Evolutionary conservation across 345 rosid species (phyloP), one percentile per base, ranked within the genome.

Genomic region (Crucihimalaya himalaica): DNA sequence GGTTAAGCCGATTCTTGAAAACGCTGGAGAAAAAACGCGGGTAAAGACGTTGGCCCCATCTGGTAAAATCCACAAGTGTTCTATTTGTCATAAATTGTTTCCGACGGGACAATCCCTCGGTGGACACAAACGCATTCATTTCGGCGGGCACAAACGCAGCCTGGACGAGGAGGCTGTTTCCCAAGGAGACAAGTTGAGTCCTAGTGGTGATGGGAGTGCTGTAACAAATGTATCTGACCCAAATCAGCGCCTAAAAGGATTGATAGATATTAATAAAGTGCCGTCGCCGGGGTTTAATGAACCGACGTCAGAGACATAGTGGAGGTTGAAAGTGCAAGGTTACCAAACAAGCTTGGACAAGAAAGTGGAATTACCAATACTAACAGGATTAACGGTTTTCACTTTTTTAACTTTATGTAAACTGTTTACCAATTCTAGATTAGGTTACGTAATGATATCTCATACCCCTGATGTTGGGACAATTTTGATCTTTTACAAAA

Each of bases 71-170:
- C 96, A 91, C 63, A 81, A 93, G 87, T 91, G 98, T 57, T 81
- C 92, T 25, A 86, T 88, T 64, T 91, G 98, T 69, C 86, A 86
- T 74, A 81, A 60, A 76, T 25, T 64, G 21, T 93, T 93, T 43
- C 82, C 92, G 2, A 86, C 94, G 0, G 94, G 97, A 31, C 97
- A 88, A 79, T 92, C 97, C 14, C 70, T 93, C 6, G 98, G 98
- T 8, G 96, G 97, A 5, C 97, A 93, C 84, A 93, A 89, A 73
- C 86, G 97, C 6, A 74, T 92, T 53, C 96, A 89, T 84, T 90
- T 15, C 66, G 89, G 65, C 5, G 68, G 45, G 20, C 9, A 40
- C 6, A 64, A 13, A 60, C 18, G 69, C 15, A 23, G 31, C 7
- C 9, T 15, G 14, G 59, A 63, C 21, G 46, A 64, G 19, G 21